Percentiles rank a stretch among this genome's conserved stretches.
Conservation (phyloP, 176 grass and related monocot genomes). For the Raddia guianensis region DNA sequence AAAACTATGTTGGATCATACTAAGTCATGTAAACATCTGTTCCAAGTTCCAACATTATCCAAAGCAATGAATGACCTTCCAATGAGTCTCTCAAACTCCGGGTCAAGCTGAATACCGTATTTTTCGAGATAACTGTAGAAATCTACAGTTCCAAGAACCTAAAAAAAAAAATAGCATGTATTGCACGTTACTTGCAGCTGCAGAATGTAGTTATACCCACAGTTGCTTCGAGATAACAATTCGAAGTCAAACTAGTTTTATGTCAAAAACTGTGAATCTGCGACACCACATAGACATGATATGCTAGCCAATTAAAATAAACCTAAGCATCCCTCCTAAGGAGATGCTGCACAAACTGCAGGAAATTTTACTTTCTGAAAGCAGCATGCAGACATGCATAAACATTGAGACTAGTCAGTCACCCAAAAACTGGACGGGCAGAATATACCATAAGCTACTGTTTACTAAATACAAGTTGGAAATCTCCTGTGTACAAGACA, state of each 20-base stretch:
- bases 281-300: constrained; percentile 12
- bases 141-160: constrained; percentile 93
- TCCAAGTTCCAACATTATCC: constrained; percentile 3
- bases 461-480: constrained; percentile 8
- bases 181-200: constrained; percentile 1
- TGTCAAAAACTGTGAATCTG: not conserved
- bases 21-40: not conserved
- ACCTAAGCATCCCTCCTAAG: constrained; percentile 11
- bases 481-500: not conserved
- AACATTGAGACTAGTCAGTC: not conserved
- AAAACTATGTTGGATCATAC: constrained; percentile 22
- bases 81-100: constrained; percentile 71
- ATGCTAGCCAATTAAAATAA: constrained; percentile 13
- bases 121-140: constrained; percentile 78
- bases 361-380: not conserved
- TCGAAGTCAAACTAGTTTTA: not conserved
- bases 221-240: not conserved
- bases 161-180: not conserved
- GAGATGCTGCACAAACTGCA: not conserved
- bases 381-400: constrained; percentile 12
- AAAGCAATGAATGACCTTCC: constrained; percentile 60
- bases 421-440: constrained; percentile 4
- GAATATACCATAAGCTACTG: not conserved
- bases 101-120: constrained; percentile 79
- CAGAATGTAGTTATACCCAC: not conserved